A percentile compares a stretch with the other conserved stretches of the same genome.
Conservation (phyloP, 2,329 filamentous ascomycete genomes). For the Onygenales sp. region DNA sequence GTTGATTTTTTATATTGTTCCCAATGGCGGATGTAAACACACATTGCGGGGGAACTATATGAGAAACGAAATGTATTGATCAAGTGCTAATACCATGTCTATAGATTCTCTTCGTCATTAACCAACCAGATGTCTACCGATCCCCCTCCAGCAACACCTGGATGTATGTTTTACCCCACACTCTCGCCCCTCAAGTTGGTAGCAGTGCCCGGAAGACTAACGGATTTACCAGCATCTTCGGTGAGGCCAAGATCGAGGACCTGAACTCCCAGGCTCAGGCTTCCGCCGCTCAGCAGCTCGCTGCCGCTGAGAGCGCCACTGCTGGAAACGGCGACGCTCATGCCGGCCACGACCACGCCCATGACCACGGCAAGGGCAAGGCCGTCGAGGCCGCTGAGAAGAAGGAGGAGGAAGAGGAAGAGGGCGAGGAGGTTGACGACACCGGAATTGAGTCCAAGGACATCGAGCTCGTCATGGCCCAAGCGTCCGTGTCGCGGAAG, state of each 20-base stretch:
- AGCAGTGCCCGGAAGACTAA: neutral
- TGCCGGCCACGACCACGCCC: slow-evolving; percentile 48
- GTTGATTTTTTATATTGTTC: neutral
- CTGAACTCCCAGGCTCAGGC: slow-evolving; percentile 97
- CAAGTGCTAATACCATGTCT: neutral
- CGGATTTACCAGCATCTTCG: slow-evolving; percentile 66
- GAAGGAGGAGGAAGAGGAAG: slow-evolving; percentile 76
- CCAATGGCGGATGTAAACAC: neutral
- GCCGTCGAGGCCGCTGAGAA: slow-evolving; percentile 54
- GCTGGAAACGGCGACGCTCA: slow-evolving; percentile 49
- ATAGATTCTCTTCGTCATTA: slow-evolving; percentile 98
- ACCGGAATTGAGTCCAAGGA: slow-evolving; percentile 96
- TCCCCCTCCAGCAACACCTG: slow-evolving; percentile 98
- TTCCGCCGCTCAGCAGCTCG: slow-evolving; percentile 89
- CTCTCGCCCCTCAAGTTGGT: slow-evolving; percentile 14
- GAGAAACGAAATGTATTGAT: neutral
- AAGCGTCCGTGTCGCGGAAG: slow-evolving; percentile 92
- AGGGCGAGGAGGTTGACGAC: slow-evolving; percentile 92
- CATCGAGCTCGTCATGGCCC: slow-evolving; percentile 97
- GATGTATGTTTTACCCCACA: slow-evolving; percentile 60
- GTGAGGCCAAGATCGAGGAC: slow-evolving; percentile 99
- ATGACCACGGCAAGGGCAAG: slow-evolving; percentile 58
- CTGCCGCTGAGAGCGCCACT: slow-evolving; percentile 55
- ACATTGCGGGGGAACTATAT: no score
- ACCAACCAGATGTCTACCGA: slow-evolving; percentile 99